These are phyloP conservation scores for Pontederia paniculata DNA, from an alignment of 176 grass and related monocot species.

Conservation along the genomic window DNA sequence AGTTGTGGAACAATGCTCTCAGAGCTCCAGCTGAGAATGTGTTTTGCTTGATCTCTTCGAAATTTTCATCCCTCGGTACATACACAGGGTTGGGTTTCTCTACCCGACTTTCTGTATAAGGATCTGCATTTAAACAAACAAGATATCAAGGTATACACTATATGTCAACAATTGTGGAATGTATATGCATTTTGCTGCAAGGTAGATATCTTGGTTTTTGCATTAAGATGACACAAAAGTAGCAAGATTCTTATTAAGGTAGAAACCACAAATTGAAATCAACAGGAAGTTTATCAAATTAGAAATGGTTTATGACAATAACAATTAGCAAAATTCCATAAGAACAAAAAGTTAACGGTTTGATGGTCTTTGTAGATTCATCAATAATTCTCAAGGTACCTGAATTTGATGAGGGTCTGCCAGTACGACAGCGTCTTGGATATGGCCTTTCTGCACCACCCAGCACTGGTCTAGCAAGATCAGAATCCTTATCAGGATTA, in stretches of 20 bases:
- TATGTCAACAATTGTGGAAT: background rate
- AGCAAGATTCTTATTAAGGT: no score
- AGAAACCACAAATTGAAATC: no score
- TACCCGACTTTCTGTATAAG: slow-evolving; percentile 22
- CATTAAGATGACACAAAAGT: no score
- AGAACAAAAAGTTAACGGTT: no score
- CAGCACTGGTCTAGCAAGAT: slow-evolving; percentile 31
- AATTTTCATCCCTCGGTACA: slow-evolving; percentile 20
- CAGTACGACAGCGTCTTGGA: slow-evolving; percentile 39
- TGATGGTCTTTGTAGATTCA: no score
- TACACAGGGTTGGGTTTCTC: slow-evolving; percentile 31
- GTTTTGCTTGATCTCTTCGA: slow-evolving; percentile 22
- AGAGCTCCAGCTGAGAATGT: slow-evolving; percentile 16
- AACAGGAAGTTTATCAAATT: no score
- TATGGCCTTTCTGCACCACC: slow-evolving; percentile 33
- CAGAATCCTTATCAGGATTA: slow-evolving; percentile 40
- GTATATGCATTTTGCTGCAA: background rate
- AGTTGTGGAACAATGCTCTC: slow-evolving; percentile 23
- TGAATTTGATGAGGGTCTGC: slow-evolving; percentile 31
- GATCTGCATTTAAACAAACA: slow-evolving; percentile 29
- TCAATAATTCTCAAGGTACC: slow-evolving; percentile 16
- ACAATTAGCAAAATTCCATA: no score
- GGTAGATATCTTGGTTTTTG: no score
- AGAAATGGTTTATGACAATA: no score
- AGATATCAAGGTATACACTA: background rate